These are phyloP conservation scores for Salvia miltiorrhiza DNA, from an alignment of 257 asterid species.

Conservation along the genomic window DNA sequence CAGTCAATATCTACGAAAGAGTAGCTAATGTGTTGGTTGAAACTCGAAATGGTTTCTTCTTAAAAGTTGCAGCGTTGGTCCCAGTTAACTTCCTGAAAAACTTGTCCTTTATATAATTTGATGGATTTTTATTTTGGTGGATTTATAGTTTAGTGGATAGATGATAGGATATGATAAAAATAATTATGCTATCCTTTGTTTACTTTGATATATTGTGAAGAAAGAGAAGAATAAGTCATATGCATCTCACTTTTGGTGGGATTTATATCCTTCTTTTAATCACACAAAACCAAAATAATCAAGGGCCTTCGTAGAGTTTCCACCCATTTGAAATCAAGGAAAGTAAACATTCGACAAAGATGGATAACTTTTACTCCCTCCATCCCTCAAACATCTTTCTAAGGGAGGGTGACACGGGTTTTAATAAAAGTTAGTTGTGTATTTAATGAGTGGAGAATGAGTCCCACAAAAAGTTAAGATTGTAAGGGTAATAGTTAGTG, in stretches of 20 bases:
- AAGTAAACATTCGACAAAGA: not conserved
- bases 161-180: not conserved
- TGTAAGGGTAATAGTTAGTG: too few relatives aligned
- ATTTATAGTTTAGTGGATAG: not conserved
- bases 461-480: too few relatives aligned
- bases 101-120: not conserved
- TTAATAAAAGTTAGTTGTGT: too few relatives aligned
- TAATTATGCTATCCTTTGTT: not conserved
- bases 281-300: not conserved
- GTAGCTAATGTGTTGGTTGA: not conserved
- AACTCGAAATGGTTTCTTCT: not conserved
- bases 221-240: not conserved
- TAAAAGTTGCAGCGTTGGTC: not conserved
- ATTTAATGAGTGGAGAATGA: too few relatives aligned
- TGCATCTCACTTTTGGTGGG: not conserved
- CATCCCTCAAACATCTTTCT: too few relatives aligned
- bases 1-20: not conserved
- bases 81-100: not conserved
- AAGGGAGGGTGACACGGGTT: too few relatives aligned
- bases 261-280: not conserved
- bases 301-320: not conserved
- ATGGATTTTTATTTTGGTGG: not conserved
- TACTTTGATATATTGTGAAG: not conserved
- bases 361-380: not conserved
- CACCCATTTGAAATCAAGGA: too few relatives aligned